Percentiles rank a stretch among this genome's conserved stretches.
These are phyloP conservation scores for Microbotryomycetes sp. DNA, from an alignment of 1,284 basidiomycete genomes.

Conservation along the genomic window DNA sequence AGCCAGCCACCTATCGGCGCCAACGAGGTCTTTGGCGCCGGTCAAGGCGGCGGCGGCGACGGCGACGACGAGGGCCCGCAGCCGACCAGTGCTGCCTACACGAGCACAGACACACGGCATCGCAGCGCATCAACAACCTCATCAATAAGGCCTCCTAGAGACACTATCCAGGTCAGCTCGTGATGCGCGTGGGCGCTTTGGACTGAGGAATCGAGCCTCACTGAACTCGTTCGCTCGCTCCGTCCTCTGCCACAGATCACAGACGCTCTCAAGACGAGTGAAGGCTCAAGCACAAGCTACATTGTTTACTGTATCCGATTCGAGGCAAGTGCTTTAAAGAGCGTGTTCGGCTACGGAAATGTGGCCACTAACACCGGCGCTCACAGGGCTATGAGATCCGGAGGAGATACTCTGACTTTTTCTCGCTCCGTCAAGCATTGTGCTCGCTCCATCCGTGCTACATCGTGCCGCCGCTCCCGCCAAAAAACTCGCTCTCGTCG, in stretches of 20 bases:
- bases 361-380: not conserved
- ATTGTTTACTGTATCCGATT: conserved; percentile 91
- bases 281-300: conserved; percentile 75
- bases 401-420: conserved; percentile 95
- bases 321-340: conserved; percentile 74
- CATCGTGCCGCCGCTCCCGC: conserved; percentile 96
- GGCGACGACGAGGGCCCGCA: not conserved
- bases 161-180: not conserved
- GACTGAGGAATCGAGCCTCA: not conserved
- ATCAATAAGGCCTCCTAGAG: not conserved
- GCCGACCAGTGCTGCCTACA: not conserved
- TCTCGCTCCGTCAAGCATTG: conserved; percentile 77
- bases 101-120: too few species aligned
- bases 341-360: not conserved
- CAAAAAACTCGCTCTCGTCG: conserved; percentile 90
- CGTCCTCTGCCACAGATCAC: conserved; percentile 65
- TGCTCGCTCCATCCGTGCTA: conserved; percentile 87
- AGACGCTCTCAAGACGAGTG: conserved; percentile 89
- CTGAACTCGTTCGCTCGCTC: not conserved
- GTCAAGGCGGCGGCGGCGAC: not conserved
- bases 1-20: too few species aligned
- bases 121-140: not conserved
- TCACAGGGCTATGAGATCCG: conserved; percentile 68
- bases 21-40: too few species aligned
- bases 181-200: not conserved